phyloP scores from a whole-genome alignment of 106 monocot genomes.

The Cymbidium sinense region DNA sequence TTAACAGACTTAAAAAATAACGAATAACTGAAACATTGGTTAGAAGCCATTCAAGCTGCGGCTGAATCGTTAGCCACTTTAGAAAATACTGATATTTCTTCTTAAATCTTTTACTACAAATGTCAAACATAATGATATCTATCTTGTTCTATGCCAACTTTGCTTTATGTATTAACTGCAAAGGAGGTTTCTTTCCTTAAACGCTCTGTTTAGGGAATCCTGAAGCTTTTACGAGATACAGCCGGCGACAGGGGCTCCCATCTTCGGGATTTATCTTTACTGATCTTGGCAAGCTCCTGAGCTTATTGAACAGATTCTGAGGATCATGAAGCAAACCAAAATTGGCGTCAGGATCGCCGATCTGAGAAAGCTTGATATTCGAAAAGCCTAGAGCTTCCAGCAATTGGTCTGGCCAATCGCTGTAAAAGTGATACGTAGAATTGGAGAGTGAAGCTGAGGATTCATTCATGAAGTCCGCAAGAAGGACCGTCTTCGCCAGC shows the following conservation, averaged over 20 bases:
- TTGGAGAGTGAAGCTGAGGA: slow-evolving; percentile 44
- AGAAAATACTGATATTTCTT: neutral
- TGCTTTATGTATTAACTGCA: neutral
- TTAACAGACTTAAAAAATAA: too few relatives aligned
- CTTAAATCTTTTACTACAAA: neutral
- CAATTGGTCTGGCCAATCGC: slow-evolving; percentile 73
- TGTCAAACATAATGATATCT: neutral
- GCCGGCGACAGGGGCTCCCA: slow-evolving; percentile 69
- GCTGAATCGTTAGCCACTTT: neutral
- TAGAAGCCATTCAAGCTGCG: neutral
- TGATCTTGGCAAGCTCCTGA: slow-evolving; percentile 67
- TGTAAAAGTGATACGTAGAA: slow-evolving; percentile 61
- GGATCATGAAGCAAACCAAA: slow-evolving; percentile 78
- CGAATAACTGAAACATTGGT: neutral
- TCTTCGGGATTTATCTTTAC: slow-evolving; percentile 59
- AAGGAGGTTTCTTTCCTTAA: slow-evolving; percentile 5
- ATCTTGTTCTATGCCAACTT: neutral
- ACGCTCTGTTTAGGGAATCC: slow-evolving; percentile 23
- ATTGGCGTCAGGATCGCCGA: slow-evolving; percentile 77
- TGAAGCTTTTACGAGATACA: slow-evolving; percentile 82
- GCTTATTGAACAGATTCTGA: slow-evolving; percentile 63
- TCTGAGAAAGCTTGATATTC: slow-evolving; percentile 55
- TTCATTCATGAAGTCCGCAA: slow-evolving; percentile 88
- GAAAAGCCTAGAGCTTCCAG: slow-evolving; percentile 64
- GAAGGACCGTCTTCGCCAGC: slow-evolving; percentile 38